Percentiles rank a stretch among this genome's conserved stretches.
Evolutionary conservation across 805 yeast genomes (phyloP).

Genomic region (Maudiozyma saulgeensis): DNA sequence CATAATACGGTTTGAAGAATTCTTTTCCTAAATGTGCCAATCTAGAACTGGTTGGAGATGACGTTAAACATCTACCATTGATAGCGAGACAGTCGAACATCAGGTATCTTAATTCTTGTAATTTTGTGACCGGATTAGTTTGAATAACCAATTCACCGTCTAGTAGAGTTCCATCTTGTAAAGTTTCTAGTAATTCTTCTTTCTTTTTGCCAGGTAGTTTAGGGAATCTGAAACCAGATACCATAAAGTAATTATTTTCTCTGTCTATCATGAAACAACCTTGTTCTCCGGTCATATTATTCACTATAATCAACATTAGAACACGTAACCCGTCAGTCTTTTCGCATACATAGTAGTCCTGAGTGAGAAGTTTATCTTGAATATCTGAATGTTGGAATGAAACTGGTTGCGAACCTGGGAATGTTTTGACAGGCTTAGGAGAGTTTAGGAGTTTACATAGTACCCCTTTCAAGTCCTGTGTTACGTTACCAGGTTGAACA

Average conservation of each 20-base stretch:
- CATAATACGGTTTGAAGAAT: constrained; percentile 73
- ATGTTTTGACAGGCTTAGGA: constrained; percentile 38
- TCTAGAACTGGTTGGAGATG: constrained; percentile 67
- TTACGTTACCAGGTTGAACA: constrained; percentile 61
- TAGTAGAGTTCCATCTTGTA: constrained; percentile 78
- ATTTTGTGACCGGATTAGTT: constrained; percentile 41
- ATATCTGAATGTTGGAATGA: constrained; percentile 76
- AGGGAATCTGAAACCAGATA: constrained; percentile 84
- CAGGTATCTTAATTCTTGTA: constrained; percentile 64
- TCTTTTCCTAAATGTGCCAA: constrained; percentile 77
- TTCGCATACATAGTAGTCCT: constrained; percentile 91
- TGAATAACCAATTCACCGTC: constrained; percentile 92
- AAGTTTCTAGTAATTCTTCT: constrained; percentile 33
- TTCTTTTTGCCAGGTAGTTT: constrained; percentile 27
- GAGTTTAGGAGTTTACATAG: constrained; percentile 55
- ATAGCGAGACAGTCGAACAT: constrained; percentile 87
- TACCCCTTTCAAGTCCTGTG: constrained; percentile 55
- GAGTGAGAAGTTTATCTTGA: constrained; percentile 44
- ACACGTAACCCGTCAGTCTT: constrained; percentile 91
- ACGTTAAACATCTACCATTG: constrained; percentile 62
- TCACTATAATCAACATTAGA: constrained; percentile 52
- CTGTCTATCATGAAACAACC: constrained; percentile 84
- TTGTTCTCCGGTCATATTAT: constrained; percentile 69
- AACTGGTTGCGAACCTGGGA: constrained; percentile 95
- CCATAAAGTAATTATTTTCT: constrained; percentile 73